phyloP scores from a whole-genome alignment of 1,139 yeast genomes.

The Lipomyces yarrowii region DNA sequence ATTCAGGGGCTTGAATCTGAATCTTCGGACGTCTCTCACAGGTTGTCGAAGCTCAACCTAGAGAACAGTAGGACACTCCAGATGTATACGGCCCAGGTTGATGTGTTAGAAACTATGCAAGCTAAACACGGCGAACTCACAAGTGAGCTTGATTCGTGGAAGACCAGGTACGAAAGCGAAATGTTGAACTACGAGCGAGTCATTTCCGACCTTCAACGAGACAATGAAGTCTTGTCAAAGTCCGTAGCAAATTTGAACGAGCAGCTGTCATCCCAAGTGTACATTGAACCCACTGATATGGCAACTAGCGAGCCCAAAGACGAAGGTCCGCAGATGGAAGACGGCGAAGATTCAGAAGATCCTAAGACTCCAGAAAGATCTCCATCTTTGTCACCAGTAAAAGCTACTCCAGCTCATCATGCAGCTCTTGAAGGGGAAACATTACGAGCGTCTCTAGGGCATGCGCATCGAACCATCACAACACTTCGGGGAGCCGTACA shows the following conservation, averaged over 20 bases:
- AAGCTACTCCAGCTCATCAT: slow-evolving; percentile 52
- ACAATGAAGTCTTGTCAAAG: slow-evolving; percentile 35
- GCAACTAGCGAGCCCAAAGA: slow-evolving; percentile 16
- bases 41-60: slow-evolving; percentile 37
- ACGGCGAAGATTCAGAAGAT: slow-evolving; percentile 12
- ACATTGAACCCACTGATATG: slow-evolving; percentile 33
- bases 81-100: slow-evolving; percentile 38
- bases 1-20: slow-evolving; percentile 56
- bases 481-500: slow-evolving; percentile 38
- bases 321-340: slow-evolving; percentile 20
- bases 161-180: slow-evolving; percentile 27
- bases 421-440: slow-evolving; percentile 68
- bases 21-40: slow-evolving; percentile 36
- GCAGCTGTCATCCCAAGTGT: slow-evolving; percentile 29
- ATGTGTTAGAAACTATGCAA: slow-evolving; percentile 40
- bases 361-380: slow-evolving; percentile 37
- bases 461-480: slow-evolving; percentile 55
- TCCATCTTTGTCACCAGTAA: slow-evolving; percentile 49
- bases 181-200: slow-evolving; percentile 6
- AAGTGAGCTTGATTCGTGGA: slow-evolving; percentile 37
- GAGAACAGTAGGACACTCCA: slow-evolving; percentile 34
- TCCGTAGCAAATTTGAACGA: slow-evolving; percentile 26
- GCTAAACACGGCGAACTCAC: slow-evolving; percentile 39
- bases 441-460: slow-evolving; percentile 63
- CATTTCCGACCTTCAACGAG: slow-evolving; percentile 27